These are phyloP conservation scores for Sedum album DNA, from an alignment of 164 flowering plant genomes.

Conservation along the genomic window DNA sequence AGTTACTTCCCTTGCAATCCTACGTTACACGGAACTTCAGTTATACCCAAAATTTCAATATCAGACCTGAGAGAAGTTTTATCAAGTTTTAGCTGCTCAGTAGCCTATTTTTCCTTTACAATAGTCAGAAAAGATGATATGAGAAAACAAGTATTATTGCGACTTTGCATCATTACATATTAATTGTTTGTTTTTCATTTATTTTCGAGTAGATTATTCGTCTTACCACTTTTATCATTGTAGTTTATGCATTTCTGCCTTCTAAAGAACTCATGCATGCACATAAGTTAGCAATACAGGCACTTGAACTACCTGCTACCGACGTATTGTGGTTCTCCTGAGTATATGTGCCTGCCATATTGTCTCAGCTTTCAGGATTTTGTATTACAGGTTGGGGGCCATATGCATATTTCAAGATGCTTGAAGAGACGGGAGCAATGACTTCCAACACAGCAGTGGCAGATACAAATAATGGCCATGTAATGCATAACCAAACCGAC, in stretches of 20 bases:
- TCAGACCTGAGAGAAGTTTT: background rate
- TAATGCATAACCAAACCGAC: slow-evolving; percentile 8
- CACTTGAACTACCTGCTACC: too few relatives aligned
- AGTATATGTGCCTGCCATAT: background rate
- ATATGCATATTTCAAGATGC: slow-evolving; percentile 34
- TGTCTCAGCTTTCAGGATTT: background rate
- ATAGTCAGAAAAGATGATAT: background rate
- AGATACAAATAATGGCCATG: slow-evolving; percentile 9
- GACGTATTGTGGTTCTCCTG: too few relatives aligned
- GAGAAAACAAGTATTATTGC: background rate
- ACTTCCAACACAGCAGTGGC: slow-evolving; percentile 8
- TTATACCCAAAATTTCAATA: background rate
- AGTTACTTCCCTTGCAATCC: background rate
- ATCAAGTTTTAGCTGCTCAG: background rate
- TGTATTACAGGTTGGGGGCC: slow-evolving; percentile 51
- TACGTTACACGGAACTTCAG: background rate
- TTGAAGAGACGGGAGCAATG: slow-evolving; percentile 23
- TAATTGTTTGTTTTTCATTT: too few relatives aligned
- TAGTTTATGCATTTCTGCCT: background rate
- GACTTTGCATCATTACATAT: background rate
- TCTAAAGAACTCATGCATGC: background rate
- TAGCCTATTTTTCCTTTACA: background rate
- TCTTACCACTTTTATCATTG: background rate
- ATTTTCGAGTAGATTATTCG: background rate
- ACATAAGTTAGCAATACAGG: background rate